Base-by-base conservation (phyloP, 2,329 filamentous ascomycete genomes). In the Keithomyces neogunnii region DNA sequence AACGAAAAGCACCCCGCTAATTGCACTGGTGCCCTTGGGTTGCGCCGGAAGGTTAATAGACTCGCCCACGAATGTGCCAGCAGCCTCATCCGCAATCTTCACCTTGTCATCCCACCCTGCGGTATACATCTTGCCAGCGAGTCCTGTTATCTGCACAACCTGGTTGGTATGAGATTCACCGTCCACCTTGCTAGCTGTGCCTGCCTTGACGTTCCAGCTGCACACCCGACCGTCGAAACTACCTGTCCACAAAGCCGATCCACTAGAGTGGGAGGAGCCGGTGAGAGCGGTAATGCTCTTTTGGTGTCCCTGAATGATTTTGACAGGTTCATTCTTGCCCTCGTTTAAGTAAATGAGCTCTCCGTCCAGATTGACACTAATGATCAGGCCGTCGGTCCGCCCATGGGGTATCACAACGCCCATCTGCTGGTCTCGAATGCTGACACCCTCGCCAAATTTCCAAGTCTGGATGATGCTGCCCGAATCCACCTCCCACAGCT, bases 21-120 rank as follows among this genome's bases (percentile, higher is more conserved):
- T 73, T 3, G 82, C 76, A 5, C 80, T 75, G 39, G 91, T 72
- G 38, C 84, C 86, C 68, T 87, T 92, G 2, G 93, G 93, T 63
- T 97, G 93, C 19, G 84, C 85, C 3, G 81, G 75, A 26, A 95
- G 78, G 63, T 86, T 85, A 33, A 77, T 70, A 1, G 81, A 74
- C 47, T 77, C 76, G 51, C 87, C 89, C 5, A 84, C 77, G 66
- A 95, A 96, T 0, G 84, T 88, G 61, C 82, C 85, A 49, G 85
- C 81, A 1, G 82, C 77, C 53, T 86, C 77, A 57, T 95, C 90
- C 36, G 95, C 77, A 43, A 81, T 85, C 55, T 90, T 85, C 36
- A 97, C 75, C 1, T 85, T 89, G 66, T 99, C 93, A 64, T 99
- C 93, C 93, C 92, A 99, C 56, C 85, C 91, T 49, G 92, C 87